phyloP scores from a whole-genome alignment of 257 asterid genomes.

The Fraxinus cuspidata region DNA sequence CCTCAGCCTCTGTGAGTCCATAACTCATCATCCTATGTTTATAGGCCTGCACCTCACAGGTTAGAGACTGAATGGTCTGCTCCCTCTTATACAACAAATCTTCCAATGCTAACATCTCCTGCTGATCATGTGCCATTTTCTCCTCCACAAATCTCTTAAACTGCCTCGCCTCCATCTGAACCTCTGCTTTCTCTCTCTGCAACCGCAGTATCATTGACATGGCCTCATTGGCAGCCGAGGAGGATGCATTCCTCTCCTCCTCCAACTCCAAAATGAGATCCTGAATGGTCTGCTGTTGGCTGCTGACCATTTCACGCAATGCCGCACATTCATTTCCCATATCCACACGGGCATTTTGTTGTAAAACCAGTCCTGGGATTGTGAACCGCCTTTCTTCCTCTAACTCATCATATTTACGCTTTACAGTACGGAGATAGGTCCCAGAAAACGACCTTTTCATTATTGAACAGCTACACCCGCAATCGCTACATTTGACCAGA shows the following conservation, averaged over 20 bases:
- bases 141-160: conserved; percentile 87
- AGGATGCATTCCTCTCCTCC: conserved; percentile 91
- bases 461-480: conserved; percentile 59
- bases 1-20: conserved; percentile 73
- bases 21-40: conserved; percentile 86
- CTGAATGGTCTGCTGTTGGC: conserved; percentile 72
- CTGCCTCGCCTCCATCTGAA: conserved; percentile 89
- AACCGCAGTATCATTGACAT: conserved; percentile 94
- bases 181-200: conserved; percentile 91
- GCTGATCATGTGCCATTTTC: conserved; percentile 90
- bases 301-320: conserved; percentile 73
- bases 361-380: conserved; percentile 47
- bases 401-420: conserved; percentile 61
- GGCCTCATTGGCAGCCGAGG: conserved; percentile 97
- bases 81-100: conserved; percentile 92
- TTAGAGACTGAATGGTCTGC: conserved; percentile 66
- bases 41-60: conserved; percentile 73
- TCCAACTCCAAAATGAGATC: conserved; percentile 78
- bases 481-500: conserved; percentile 62
- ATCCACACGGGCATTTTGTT: conserved; percentile 73
- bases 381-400: conserved; percentile 44
- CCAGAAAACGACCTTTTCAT: conserved; percentile 54
- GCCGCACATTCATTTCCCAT: conserved; percentile 74
- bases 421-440: conserved; percentile 59
- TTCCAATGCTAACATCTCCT: conserved; percentile 67